Conservation (phyloP, 805 yeast genomes). For the Pichia manshurica region DNA sequence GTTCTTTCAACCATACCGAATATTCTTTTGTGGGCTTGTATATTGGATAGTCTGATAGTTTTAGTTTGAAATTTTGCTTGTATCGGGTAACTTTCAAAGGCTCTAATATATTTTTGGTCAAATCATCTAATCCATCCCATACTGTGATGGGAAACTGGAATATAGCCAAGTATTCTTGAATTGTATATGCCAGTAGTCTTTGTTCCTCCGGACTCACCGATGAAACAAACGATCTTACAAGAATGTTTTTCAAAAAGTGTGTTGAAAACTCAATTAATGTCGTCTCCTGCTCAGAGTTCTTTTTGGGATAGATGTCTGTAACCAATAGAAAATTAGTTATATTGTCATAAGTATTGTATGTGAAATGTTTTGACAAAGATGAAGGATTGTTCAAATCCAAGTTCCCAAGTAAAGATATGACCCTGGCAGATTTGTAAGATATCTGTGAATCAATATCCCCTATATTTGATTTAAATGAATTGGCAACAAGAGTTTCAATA, state of each 20-base stretch:
- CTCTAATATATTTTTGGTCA: slow-evolving; percentile 64
- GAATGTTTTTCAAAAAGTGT: slow-evolving; percentile 55
- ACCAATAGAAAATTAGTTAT: slow-evolving; percentile 13
- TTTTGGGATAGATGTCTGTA: slow-evolving; percentile 36
- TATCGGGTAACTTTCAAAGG: slow-evolving; percentile 70
- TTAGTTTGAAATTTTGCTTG: slow-evolving; percentile 44
- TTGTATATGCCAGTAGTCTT: slow-evolving; percentile 74
- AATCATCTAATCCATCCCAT: slow-evolving; percentile 61
- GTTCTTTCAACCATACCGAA: slow-evolving; percentile 64
- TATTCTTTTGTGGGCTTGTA: slow-evolving; percentile 51
- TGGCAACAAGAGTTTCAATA: slow-evolving; percentile 35
- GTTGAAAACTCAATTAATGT: slow-evolving; percentile 55
- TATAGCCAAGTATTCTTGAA: slow-evolving; percentile 67
- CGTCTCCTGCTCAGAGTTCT: slow-evolving; percentile 59
- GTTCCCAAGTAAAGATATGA: slow-evolving; percentile 73
- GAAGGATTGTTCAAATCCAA: slow-evolving; percentile 38
- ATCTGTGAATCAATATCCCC: slow-evolving; percentile 35
- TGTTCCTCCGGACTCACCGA: slow-evolving; percentile 84
- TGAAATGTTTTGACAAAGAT: neutral
- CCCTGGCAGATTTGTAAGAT: slow-evolving; percentile 56
- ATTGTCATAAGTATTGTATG: slow-evolving; percentile 9
- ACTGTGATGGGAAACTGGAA: slow-evolving; percentile 17
- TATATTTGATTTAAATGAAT: slow-evolving; percentile 43
- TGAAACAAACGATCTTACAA: slow-evolving; percentile 86
- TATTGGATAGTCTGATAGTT: slow-evolving; percentile 54